A percentile compares a stretch with the other conserved stretches of the same genome.
These are phyloP conservation scores for Xenosphaeropsis pyriputrescens DNA, from an alignment of 2,329 filamentous ascomycete genomes.

Conservation along the genomic window DNA sequence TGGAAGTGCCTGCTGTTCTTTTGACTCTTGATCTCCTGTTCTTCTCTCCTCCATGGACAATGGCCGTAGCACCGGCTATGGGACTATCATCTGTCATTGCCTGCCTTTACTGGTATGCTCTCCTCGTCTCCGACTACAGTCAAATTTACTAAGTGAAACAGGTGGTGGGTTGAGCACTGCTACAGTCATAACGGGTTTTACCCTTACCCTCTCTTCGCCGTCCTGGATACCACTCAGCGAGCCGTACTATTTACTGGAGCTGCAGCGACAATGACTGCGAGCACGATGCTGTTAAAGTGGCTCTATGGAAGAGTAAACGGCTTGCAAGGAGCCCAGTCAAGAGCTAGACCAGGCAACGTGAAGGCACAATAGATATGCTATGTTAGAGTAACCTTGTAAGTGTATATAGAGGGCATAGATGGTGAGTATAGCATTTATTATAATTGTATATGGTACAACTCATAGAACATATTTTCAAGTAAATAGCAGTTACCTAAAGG, in stretches of 20 bases:
- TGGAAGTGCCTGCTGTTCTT: conserved; percentile 37
- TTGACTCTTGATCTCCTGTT: conserved; percentile 51
- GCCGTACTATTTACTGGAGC: conserved; percentile 54
- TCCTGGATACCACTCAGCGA: conserved; percentile 51
- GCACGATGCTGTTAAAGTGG: conserved; percentile 54
- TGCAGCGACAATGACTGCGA: conserved; percentile 56
- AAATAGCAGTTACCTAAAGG: too few relatives aligned
- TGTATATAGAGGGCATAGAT: too few relatives aligned
- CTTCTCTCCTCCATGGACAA: conserved; percentile 59
- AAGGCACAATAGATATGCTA: conserved; percentile 10
- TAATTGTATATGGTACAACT: too few relatives aligned
- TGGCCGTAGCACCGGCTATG: conserved; percentile 39
- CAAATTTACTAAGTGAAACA: neutral
- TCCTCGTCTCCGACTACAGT: neutral
- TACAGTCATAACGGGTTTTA: conserved; percentile 61
- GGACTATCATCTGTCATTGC: conserved; percentile 41
- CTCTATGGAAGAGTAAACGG: conserved; percentile 56
- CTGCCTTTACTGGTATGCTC: conserved; percentile 45
- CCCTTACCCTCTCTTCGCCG: conserved; percentile 71
- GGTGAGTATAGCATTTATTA: too few relatives aligned
- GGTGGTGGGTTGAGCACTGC: conserved; percentile 55
- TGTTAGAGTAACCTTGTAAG: too few relatives aligned
- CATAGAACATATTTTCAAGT: too few relatives aligned
- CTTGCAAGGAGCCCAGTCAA: conserved; percentile 22
- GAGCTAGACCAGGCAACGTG: conserved; percentile 9